Conservation (phyloP, 2,329 filamentous ascomycete species). For the Colletotrichum somersetense region DNA sequence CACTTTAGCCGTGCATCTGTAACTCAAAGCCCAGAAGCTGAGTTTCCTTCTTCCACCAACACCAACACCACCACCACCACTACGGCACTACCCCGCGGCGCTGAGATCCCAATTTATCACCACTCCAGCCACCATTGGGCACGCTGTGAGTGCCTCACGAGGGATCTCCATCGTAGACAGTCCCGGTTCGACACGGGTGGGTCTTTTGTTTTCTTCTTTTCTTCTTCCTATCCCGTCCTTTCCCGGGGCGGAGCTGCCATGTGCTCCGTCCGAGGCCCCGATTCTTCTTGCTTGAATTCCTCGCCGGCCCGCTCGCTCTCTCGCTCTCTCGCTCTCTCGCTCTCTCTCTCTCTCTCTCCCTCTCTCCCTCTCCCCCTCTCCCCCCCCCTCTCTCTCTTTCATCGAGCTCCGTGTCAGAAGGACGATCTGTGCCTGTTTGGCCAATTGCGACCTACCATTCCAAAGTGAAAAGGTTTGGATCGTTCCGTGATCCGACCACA, state of each 20-base stretch:
- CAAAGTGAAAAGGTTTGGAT: not conserved
- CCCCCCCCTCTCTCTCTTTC: not conserved
- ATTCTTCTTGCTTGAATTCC: not conserved
- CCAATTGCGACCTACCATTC: not conserved
- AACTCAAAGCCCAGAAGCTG: not conserved
- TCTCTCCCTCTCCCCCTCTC: no score
- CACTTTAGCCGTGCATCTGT: slow-evolving; percentile 20
- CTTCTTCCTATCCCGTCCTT: no score
- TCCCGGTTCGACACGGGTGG: not conserved
- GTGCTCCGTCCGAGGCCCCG: not conserved
- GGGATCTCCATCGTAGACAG: not conserved
- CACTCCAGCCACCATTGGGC: not conserved
- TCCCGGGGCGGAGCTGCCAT: not conserved
- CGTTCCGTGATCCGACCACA: slow-evolving; percentile 28
- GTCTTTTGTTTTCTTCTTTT: not conserved
- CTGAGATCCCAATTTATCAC: not conserved
- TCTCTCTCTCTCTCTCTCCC: not conserved
- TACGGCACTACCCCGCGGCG: not conserved
- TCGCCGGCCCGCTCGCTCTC: not conserved
- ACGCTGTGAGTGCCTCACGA: not conserved
- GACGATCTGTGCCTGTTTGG: no score
- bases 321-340: not conserved
- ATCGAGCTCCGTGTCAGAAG: not conserved
- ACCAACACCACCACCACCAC: not conserved
- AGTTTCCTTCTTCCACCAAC: not conserved